These are phyloP conservation scores for Chenopodium berlandieri DNA, from an alignment of 148 eudicot species.

Conservation along the genomic window DNA sequence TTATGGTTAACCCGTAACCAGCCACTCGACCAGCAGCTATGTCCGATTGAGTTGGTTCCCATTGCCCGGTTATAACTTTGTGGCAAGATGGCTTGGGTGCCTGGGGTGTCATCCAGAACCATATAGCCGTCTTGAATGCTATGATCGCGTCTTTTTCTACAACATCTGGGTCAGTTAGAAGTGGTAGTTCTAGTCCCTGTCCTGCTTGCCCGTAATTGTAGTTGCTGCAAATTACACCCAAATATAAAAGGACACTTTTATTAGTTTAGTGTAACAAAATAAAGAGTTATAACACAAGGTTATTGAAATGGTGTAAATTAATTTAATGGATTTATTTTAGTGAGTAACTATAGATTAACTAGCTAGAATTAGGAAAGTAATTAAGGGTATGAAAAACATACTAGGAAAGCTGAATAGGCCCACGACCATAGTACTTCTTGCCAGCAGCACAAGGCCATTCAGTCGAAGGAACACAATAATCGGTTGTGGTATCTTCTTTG, in stretches of 20 bases:
- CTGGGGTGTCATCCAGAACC: conserved; percentile 51
- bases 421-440: conserved; percentile 43
- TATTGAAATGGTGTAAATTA: too few relatives aligned
- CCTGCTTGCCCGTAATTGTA: conserved; percentile 31
- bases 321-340: too few relatives aligned
- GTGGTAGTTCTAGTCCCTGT: not conserved
- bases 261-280: too few relatives aligned
- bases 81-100: conserved; percentile 43
- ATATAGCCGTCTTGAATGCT: conserved; percentile 18
- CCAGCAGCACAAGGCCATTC: conserved; percentile 46
- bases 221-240: conserved; percentile 30
- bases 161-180: conserved; percentile 11
- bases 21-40: conserved; percentile 26
- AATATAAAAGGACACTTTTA: not conserved
- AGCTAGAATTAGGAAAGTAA: too few relatives aligned
- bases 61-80: conserved; percentile 32
- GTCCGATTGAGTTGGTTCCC: conserved; percentile 30
- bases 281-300: too few relatives aligned
- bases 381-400: conserved; percentile 15
- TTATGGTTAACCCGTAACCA: conserved; percentile 31
- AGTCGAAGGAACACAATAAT: conserved; percentile 24
- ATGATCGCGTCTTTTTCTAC: not conserved
- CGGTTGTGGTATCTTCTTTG: conserved; percentile 18
- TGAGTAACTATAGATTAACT: too few relatives aligned
- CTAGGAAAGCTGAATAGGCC: conserved; percentile 48